These are phyloP conservation scores for Euphorbia tirucalli DNA, from an alignment of 345 rosid species.

Conservation along the genomic window DNA sequence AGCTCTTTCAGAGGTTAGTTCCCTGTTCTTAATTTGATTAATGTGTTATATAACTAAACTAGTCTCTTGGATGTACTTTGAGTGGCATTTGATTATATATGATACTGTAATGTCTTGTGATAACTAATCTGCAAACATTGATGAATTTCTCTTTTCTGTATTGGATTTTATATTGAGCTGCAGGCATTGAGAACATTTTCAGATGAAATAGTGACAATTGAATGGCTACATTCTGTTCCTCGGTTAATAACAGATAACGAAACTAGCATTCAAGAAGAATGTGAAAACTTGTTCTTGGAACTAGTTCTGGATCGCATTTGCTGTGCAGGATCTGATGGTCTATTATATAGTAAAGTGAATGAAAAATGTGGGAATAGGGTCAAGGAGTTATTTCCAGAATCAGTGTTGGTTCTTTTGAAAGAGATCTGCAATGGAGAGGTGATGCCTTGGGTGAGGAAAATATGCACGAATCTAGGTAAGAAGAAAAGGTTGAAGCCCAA, in stretches of 20 bases:
- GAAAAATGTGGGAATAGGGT: slow-evolving; percentile 41
- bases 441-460: slow-evolving; percentile 83
- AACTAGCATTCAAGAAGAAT: slow-evolving; percentile 89
- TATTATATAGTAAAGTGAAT: slow-evolving; percentile 23
- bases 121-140: too few species aligned
- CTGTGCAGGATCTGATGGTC: slow-evolving; percentile 42
- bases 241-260: slow-evolving; percentile 81
- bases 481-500: slow-evolving; percentile 66
- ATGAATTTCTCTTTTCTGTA: slow-evolving; percentile 15
- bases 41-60: slow-evolving; percentile 6
- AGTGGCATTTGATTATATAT: background rate
- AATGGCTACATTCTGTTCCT: slow-evolving; percentile 93
- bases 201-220: slow-evolving; percentile 57
- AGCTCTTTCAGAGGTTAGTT: slow-evolving; percentile 86
- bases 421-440: slow-evolving; percentile 75
- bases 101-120: slow-evolving; percentile 9
- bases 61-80: background rate
- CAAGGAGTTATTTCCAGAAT: slow-evolving; percentile 50
- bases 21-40: too few species aligned
- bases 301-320: slow-evolving; percentile 72
- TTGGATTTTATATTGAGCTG: slow-evolving; percentile 18
- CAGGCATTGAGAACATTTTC: slow-evolving; percentile 70
- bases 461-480: slow-evolving; percentile 78
- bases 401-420: slow-evolving; percentile 57
- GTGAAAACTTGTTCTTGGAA: slow-evolving; percentile 86